A percentile compares a stretch with the other conserved stretches of the same genome.
Conservation (phyloP, 345 rosid genomes). For the Aegle marmelos region DNA sequence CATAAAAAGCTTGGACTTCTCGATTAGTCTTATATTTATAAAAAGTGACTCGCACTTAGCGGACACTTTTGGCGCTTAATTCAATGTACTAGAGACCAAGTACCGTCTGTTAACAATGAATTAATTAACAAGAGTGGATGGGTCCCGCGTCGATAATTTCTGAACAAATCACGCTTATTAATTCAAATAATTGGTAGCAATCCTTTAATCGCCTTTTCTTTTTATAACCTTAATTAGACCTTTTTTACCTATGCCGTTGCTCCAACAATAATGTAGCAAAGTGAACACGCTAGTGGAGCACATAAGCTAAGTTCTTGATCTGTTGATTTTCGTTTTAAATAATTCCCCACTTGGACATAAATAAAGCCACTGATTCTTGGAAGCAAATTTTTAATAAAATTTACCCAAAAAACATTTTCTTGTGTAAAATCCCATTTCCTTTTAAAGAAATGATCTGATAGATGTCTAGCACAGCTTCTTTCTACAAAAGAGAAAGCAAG, state of each 20-base stretch:
- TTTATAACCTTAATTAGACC: background rate
- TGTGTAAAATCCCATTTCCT: background rate
- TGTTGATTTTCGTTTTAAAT: constrained; percentile 1
- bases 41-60: background rate
- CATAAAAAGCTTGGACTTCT: constrained; percentile 1
- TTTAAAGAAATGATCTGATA: background rate
- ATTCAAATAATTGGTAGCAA: background rate
- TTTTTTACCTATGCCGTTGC: background rate
- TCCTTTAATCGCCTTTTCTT: background rate
- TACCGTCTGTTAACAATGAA: background rate
- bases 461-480: background rate
- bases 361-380: background rate
- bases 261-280: background rate
- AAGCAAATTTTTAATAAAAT: background rate
- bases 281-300: background rate
- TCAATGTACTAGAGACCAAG: background rate
- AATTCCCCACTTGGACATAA: background rate
- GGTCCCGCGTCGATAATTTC: background rate
- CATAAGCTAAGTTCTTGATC: background rate
- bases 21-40: background rate
- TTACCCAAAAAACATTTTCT: background rate
- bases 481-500: background rate
- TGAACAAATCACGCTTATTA: background rate
- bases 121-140: background rate
- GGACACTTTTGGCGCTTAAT: background rate